Percentiles rank a stretch among this genome's conserved stretches.
Evolutionary conservation across 306 rosid genomes (phyloP).

Genomic region (Prinsepia uniflora): DNA sequence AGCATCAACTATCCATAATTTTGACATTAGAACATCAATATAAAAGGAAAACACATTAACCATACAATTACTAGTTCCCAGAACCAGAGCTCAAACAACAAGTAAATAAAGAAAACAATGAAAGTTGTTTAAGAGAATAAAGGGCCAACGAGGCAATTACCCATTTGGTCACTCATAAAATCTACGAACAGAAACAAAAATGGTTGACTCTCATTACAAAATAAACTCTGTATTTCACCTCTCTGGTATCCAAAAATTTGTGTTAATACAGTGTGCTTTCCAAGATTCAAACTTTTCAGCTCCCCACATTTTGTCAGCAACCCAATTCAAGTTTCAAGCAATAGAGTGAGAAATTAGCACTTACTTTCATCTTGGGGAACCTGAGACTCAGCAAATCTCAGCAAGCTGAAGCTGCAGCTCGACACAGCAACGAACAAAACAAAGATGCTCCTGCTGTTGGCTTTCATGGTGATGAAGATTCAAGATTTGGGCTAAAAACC

Average conservation of each 20-base stretch:
- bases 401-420: slow-evolving; percentile 39
- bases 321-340: not conserved
- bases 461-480: slow-evolving; percentile 32
- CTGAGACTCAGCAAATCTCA: slow-evolving; percentile 41
- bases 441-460: slow-evolving; percentile 24
- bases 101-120: not conserved
- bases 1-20: slow-evolving; percentile 50
- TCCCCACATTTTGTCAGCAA: not conserved
- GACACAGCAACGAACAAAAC: slow-evolving; percentile 22
- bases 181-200: not conserved
- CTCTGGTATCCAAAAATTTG: not conserved
- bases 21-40: slow-evolving; percentile 2
- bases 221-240: not conserved
- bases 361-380: slow-evolving; percentile 63
- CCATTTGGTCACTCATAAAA: not conserved
- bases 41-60: not conserved
- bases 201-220: not conserved
- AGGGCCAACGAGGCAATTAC: not conserved
- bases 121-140: not conserved
- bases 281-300: slow-evolving; percentile 20
- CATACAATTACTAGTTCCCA: not conserved
- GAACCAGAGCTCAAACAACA: not conserved
- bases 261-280: not conserved
- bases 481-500: not conserved
- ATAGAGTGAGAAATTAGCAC: not conserved